These are phyloP conservation scores for Xerocomus spinulosus DNA, from an alignment of 768 basidiomycete species.

Conservation along the genomic window DNA sequence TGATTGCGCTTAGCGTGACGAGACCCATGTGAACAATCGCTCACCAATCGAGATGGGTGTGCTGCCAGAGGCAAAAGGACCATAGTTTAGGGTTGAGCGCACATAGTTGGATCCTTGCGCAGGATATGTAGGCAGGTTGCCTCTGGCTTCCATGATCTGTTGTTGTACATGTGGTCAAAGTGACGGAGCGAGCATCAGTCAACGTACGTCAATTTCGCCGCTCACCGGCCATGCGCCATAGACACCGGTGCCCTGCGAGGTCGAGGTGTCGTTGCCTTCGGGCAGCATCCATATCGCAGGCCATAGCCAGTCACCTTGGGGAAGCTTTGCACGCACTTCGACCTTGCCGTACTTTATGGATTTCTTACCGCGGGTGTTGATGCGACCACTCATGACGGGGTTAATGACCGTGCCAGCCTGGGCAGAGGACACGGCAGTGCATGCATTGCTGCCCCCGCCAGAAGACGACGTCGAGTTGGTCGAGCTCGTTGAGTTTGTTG, in stretches of 20 bases:
- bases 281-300: slow-evolving; percentile 33
- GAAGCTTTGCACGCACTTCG: slow-evolving; percentile 58
- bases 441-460: slow-evolving; percentile 22
- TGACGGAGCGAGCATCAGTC: neutral
- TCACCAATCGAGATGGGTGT: slow-evolving; percentile 31
- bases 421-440: slow-evolving; percentile 41
- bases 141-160: slow-evolving; percentile 52
- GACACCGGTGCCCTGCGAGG: slow-evolving; percentile 17
- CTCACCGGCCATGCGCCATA: slow-evolving; percentile 45
- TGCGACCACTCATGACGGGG: slow-evolving; percentile 51
- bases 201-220: slow-evolving; percentile 56
- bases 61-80: slow-evolving; percentile 39
- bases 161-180: neutral
- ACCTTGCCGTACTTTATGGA: slow-evolving; percentile 54
- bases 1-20: neutral
- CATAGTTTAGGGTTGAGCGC: slow-evolving; percentile 65
- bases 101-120: slow-evolving; percentile 44
- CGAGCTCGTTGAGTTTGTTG: slow-evolving; percentile 24
- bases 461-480: slow-evolving; percentile 21
- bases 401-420: slow-evolving; percentile 38
- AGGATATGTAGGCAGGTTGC: slow-evolving; percentile 41
- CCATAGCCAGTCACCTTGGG: slow-evolving; percentile 44
- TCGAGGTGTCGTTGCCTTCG: slow-evolving; percentile 18
- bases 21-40: neutral
- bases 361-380: slow-evolving; percentile 46